Evolutionary conservation across 805 yeast genomes (phyloP).

Genomic region (Hanseniaspora clermontiae): DNA sequence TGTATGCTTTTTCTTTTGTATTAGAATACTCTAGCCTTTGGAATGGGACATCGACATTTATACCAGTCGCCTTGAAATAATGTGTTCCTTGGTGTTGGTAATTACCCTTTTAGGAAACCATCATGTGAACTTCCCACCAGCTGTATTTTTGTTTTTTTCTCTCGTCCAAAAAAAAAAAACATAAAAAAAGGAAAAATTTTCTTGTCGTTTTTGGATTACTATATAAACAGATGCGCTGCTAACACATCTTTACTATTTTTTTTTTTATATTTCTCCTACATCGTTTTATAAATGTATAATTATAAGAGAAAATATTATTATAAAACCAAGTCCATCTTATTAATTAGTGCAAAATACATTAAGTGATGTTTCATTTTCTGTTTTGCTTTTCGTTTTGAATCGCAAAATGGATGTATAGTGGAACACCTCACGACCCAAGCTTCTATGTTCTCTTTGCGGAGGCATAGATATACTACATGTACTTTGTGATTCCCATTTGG

Average conservation of each 20-base stretch:
- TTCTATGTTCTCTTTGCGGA: neutral
- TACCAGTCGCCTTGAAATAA: neutral
- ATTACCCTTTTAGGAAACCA: neutral
- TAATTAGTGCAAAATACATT: constrained; percentile 12
- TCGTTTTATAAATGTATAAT: neutral
- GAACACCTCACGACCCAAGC: neutral
- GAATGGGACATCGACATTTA: neutral
- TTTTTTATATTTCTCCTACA: neutral
- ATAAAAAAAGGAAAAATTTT: neutral
- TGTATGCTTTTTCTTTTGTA: too few species aligned
- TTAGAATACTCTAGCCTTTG: neutral
- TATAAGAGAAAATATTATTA: too few species aligned
- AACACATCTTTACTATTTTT: neutral
- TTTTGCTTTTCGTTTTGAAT: constrained; percentile 2
- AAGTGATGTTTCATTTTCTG: neutral
- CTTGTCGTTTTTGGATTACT: neutral
- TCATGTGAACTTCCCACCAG: neutral
- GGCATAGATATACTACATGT: constrained; percentile 5
- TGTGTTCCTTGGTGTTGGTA: neutral
- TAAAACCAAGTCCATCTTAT: constrained; percentile 13
- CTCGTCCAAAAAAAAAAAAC: neutral
- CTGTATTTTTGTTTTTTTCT: neutral
- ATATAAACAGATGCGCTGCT: neutral
- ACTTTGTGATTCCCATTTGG: constrained; percentile 15
- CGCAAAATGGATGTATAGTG: neutral